Evolutionary conservation across 2,329 filamentous ascomycete species (phyloP), one percentile per base, ranked within the genome.

Genomic region (Ophiocordyceps australis): DNA sequence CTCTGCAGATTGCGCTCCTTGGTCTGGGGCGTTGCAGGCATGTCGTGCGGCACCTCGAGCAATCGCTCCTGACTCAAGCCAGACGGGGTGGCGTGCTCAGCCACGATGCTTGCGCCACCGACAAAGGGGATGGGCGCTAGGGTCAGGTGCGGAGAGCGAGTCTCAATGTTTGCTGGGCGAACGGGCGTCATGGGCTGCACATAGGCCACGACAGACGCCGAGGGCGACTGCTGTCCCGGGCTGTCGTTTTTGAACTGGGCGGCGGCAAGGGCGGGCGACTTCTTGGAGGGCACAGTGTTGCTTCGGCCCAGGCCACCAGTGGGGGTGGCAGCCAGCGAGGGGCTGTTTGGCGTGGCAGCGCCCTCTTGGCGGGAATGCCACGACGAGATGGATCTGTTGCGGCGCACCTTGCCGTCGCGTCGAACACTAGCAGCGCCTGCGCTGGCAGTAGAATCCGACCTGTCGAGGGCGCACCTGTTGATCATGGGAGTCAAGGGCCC

Each of bases 371-470:
- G 69, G 5, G 85, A 93, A 36, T 81, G 73, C 37, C 74, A 72
- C n/a, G 89, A 95, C 4, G 85, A 92, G 1, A 83, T 80, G 4
- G 89, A 95, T 26, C 86, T 78, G 42, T 94, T 94, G 35, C 89
- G 69, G 34, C 86, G 69, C 16, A 94, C 56, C 37, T 71, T 72
- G 29, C 75, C 83, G 38, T 77, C 79, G 41, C 77, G 80, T 22
- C 81, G 72, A 21, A 92, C 67, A 40, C 83, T 91, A 37, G 92
- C 82, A 12, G 82, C 81, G 19, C 77, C 83, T 24, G 77, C 83
- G 46, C 86, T 95, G 3, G 81, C 80, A 43, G 75, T 91, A 6
- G 89, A 95, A 9, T 76, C 66, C 5, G 86, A 86, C 39, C 89
- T 36, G 11, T 36, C 40, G 7, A 49, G 30, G 16, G 65, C 24